phyloP scores from a whole-genome alignment of 345 rosid genomes.

The Carallia pectinifolia region DNA sequence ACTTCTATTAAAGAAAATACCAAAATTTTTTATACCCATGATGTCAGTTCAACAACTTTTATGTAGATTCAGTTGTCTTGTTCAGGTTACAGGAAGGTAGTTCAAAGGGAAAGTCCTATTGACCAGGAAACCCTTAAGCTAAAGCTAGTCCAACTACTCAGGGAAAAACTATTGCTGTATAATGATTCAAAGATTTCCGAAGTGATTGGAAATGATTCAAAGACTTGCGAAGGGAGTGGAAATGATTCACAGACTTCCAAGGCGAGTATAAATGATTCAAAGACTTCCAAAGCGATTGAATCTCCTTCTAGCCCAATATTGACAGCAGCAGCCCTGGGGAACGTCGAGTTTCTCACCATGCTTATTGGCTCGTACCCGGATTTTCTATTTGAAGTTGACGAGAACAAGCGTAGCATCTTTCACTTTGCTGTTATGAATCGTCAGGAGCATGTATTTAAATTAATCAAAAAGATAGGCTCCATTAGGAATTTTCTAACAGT shows the following conservation, averaged over 20 bases:
- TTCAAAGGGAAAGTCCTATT: constrained; percentile 20
- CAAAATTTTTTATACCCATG: no score
- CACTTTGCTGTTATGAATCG: constrained; percentile 25
- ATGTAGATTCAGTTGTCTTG: not conserved
- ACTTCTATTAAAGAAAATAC: no score
- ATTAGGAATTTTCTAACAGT: constrained; percentile 10
- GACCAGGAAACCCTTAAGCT: constrained; percentile 33
- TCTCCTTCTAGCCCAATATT: constrained; percentile 32
- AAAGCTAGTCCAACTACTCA: constrained; percentile 33
- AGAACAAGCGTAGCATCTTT: constrained; percentile 19
- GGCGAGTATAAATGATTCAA: not conserved
- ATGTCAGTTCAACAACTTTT: not conserved
- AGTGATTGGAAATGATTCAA: constrained; percentile 20
- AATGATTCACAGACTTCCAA: no score
- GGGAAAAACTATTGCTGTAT: constrained; percentile 28
- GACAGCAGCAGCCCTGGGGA: constrained; percentile 28
- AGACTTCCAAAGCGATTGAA: constrained; percentile 23
- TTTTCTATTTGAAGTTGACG: constrained; percentile 14
- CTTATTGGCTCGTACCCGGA: constrained; percentile 17
- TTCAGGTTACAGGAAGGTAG: constrained; percentile 24
- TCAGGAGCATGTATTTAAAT: constrained; percentile 19
- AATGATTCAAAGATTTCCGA: not conserved
- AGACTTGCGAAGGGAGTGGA: constrained; percentile 16
- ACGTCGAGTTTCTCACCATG: constrained; percentile 7
- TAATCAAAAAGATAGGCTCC: constrained; percentile 21